Percentiles rank a stretch among this genome's conserved stretches.
phyloP scores from a whole-genome alignment of 495 filamentous ascomycete genomes.

The Melanomma pulvis-pyrius region DNA sequence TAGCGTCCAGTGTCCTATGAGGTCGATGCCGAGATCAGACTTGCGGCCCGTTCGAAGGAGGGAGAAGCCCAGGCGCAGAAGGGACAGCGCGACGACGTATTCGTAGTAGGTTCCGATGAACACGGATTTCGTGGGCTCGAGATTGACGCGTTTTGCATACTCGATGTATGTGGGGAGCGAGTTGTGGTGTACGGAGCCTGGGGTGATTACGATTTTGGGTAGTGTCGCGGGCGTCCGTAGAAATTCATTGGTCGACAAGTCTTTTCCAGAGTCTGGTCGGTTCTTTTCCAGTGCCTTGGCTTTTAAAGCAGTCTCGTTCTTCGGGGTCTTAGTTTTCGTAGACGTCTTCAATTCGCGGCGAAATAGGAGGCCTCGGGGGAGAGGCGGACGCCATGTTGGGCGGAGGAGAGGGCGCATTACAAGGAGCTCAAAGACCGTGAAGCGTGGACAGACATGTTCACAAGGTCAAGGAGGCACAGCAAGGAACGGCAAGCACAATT shows the following conservation, averaged over 20 bases:
- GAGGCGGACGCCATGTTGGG: background rate
- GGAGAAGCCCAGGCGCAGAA: constrained; percentile 64
- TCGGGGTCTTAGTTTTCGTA: background rate
- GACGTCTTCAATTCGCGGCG: constrained; percentile 13
- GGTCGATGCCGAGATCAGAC: constrained; percentile 80
- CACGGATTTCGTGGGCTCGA: constrained; percentile 55
- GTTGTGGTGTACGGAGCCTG: constrained; percentile 54
- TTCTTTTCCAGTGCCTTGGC: background rate
- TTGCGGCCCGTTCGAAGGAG: constrained; percentile 73
- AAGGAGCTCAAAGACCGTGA: background rate
- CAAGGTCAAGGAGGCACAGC: constrained; percentile 14
- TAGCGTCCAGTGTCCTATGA: constrained; percentile 77
- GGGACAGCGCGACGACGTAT: constrained; percentile 70
- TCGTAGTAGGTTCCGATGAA: constrained; percentile 73
- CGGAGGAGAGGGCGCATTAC: constrained; percentile 22
- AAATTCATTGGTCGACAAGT: background rate
- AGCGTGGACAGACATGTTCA: constrained; percentile 18
- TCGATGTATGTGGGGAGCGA: constrained; percentile 70
- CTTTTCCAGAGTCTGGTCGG: background rate
- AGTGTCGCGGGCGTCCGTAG: constrained; percentile 1
- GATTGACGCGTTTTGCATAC: constrained; percentile 63
- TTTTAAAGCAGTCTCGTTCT: background rate
- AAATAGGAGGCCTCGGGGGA: constrained; percentile 6
- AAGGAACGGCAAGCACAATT: background rate
- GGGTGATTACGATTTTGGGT: constrained; percentile 45